A percentile compares a stretch with the other conserved stretches of the same genome.
phyloP scores from a whole-genome alignment of 2,329 filamentous ascomycete genomes.

The Acrocalymma vagum region DNA sequence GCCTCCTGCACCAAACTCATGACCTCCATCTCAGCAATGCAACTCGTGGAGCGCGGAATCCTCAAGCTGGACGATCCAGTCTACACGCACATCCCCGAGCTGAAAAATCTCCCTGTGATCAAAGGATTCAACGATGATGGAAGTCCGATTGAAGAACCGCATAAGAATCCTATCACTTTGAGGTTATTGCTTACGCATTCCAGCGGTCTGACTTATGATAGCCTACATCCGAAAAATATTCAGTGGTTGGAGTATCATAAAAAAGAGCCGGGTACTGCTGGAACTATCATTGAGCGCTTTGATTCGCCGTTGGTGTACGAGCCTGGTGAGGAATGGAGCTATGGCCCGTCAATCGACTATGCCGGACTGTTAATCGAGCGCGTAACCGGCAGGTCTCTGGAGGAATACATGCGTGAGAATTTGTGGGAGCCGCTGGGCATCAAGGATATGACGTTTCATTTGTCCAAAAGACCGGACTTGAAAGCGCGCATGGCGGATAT shows the following conservation, averaged over 20 bases:
- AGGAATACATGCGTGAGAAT: constrained; percentile 67
- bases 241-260: constrained; percentile 48
- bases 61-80: constrained; percentile 42
- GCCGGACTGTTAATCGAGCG: constrained; percentile 56
- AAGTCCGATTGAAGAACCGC: constrained; percentile 30
- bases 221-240: constrained; percentile 48
- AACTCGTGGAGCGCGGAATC: constrained; percentile 45
- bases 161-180: constrained; percentile 36
- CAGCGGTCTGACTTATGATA: constrained; percentile 57
- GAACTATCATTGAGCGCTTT: constrained; percentile 56
- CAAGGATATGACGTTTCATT: constrained; percentile 65
- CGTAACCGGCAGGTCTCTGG: constrained; percentile 57
- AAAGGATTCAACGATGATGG: constrained; percentile 32
- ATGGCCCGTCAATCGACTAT: constrained; percentile 59
- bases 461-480: constrained; percentile 28
- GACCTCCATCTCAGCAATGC: constrained; percentile 41
- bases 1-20: constrained; percentile 51
- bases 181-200: constrained; percentile 60
- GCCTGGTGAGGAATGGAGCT: constrained; percentile 61
- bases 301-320: constrained; percentile 41
- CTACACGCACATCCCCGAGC: constrained; percentile 42
- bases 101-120: constrained; percentile 34
- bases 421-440: constrained; percentile 56
- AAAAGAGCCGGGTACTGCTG: constrained; percentile 48
- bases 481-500: constrained; percentile 37